Base-by-base conservation (phyloP, 805 yeast species). In the Cephaloascus albidus region DNA sequence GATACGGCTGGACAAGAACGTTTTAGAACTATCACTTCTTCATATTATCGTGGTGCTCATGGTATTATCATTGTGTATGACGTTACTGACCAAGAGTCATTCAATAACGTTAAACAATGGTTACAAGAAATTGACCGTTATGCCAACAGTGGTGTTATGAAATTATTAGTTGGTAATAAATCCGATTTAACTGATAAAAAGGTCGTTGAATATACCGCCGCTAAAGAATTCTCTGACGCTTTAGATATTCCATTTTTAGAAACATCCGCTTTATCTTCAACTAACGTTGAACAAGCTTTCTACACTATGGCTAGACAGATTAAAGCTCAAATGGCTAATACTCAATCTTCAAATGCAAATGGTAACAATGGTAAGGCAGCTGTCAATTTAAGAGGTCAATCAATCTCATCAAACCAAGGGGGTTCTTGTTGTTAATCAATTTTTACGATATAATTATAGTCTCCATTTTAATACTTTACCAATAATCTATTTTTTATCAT, bases 1-100 rank as follows among this genome's bases (percentile, higher is more conserved):
- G 98, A 93, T 60, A 93, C 98, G 41, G 98, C 97, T 10, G 98
- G 98, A 36, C 98, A 93, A 70, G 98, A 93, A 64, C 74, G 98
- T 53, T 93, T 93, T 70, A 81, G 97, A 67, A 93, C 98, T 38
- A 90, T 90, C 66, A 93, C 97, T 10, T 85, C 96, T 12, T 86
- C 96, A 14, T 90, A 90, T 69, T 90, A 90, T 72, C 83, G 98
- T 62, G 98, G 98, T 41, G 96, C 97, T 10, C 97, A 90, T 59
- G 98, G 98, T 45, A 93, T 90, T 61, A 93, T 90, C 54, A 90
- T 90, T 52, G 98, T 90, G 39, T 90, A 93, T 62, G 98, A 90
- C 59, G 97, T 93, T 36, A 93, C 98, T 38, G 97, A 93, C 63
- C 96, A 87, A 65, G 96, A 87, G 61, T 83, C 88, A 15, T 90